phyloP scores from a whole-genome alignment of 352 stramenopile genomes.

The Peronospora belbahrii region DNA sequence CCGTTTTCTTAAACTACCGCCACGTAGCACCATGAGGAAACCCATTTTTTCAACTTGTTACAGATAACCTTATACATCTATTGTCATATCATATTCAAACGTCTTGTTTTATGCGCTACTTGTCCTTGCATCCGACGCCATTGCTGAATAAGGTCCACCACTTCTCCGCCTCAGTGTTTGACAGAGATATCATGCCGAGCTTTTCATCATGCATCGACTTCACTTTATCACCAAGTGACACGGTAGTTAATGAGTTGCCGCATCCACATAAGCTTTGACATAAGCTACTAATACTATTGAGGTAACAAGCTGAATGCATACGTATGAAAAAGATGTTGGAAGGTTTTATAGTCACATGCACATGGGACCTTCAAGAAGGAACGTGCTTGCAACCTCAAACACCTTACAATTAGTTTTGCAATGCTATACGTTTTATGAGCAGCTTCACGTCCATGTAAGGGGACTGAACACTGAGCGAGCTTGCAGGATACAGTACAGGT shows the following conservation, averaged over 20 bases:
- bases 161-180: no score
- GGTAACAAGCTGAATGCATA: neutral
- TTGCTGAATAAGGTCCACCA: no score
- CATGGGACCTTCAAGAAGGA: slow-evolving; percentile 21
- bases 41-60: no score
- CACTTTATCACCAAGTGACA: no score
- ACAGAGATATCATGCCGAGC: no score
- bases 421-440: slow-evolving; percentile 40
- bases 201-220: no score
- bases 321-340: slow-evolving; percentile 30
- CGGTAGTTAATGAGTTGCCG: no score
- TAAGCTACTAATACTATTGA: neutral
- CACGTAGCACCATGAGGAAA: slow-evolving; percentile 14
- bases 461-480: slow-evolving; percentile 56
- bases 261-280: neutral
- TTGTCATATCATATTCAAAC: no score
- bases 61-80: no score
- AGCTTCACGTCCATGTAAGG: slow-evolving; percentile 33
- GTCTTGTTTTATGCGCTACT: no score
- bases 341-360: slow-evolving; percentile 73
- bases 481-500: slow-evolving; percentile 25
- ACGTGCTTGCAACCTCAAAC: slow-evolving; percentile 74
- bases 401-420: slow-evolving; percentile 45
- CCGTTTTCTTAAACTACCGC: no score
- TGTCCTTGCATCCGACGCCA: no score